Evolutionary conservation across 2,329 filamentous ascomycete genomes (phyloP).

Genomic region (Stemphylium vesicarium): DNA sequence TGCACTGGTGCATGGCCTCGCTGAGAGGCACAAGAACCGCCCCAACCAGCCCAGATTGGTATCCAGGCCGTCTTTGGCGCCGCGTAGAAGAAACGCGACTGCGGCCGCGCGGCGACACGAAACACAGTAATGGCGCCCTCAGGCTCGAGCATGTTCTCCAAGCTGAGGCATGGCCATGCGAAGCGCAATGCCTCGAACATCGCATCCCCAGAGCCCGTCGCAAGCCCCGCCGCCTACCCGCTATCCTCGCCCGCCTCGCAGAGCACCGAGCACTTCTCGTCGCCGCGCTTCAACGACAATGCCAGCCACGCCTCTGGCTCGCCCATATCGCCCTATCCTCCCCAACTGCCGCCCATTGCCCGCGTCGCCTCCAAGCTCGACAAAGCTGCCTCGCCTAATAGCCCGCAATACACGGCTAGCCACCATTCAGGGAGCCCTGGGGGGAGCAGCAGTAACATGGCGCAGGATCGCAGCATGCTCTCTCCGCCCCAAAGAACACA

Average conservation of each 20-base stretch:
- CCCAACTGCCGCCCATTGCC: slow-evolving; percentile 49
- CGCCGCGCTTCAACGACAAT: slow-evolving; percentile 41
- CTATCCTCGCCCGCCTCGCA: slow-evolving; percentile 38
- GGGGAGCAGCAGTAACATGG: slow-evolving; percentile 8
- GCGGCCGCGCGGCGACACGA: slow-evolving; percentile 21
- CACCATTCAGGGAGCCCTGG: slow-evolving; percentile 17
- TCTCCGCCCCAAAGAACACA: slow-evolving; percentile 28
- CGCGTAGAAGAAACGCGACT: slow-evolving; percentile 23
- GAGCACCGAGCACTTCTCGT: slow-evolving; percentile 36
- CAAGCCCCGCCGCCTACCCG: slow-evolving; percentile 33
- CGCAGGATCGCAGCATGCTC: slow-evolving; percentile 23
- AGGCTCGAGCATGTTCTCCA: slow-evolving; percentile 50
- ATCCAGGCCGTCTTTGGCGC: slow-evolving; percentile 1
- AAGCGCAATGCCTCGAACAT: slow-evolving; percentile 48
- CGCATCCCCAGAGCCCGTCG: slow-evolving; percentile 41
- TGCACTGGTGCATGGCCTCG: slow-evolving; percentile 39
- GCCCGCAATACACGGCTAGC: slow-evolving; percentile 18
- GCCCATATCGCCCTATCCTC: slow-evolving; percentile 48
- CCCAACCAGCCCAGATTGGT: slow-evolving; percentile 10
- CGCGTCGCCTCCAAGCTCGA: slow-evolving; percentile 46
- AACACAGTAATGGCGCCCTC: slow-evolving; percentile 45
- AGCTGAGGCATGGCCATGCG: slow-evolving; percentile 48
- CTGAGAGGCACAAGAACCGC: slow-evolving; percentile 36
- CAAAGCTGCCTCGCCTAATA: slow-evolving; percentile 20
- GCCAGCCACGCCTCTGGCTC: slow-evolving; percentile 39